Evolutionary conservation across 1,139 yeast species (phyloP).

Genomic region (Waltiozyma sp.): DNA sequence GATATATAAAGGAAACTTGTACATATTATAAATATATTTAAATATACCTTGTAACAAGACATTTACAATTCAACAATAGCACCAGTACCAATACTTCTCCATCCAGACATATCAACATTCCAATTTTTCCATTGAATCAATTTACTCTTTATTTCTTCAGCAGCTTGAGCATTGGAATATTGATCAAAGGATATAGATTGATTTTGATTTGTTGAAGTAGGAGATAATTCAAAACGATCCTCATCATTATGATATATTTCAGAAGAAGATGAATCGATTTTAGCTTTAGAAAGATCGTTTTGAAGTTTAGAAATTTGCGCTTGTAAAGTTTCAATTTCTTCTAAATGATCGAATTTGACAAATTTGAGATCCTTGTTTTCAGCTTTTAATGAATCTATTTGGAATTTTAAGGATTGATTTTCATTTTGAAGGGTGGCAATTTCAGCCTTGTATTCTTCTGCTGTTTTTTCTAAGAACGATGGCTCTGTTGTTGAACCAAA

Average conservation of each 20-base stretch:
- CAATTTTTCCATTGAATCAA: slow-evolving; percentile 67
- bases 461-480: slow-evolving; percentile 11
- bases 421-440: slow-evolving; percentile 19
- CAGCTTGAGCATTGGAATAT: slow-evolving; percentile 8
- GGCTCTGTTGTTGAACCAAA: not conserved
- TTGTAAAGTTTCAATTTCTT: slow-evolving; percentile 28
- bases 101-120: slow-evolving; percentile 76
- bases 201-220: slow-evolving; percentile 15
- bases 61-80: slow-evolving; percentile 38
- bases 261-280: slow-evolving; percentile 12
- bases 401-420: slow-evolving; percentile 17
- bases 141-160: slow-evolving; percentile 20
- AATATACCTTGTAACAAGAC: not conserved
- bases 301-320: slow-evolving; percentile 13
- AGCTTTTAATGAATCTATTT: slow-evolving; percentile 17
- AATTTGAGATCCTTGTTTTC: slow-evolving; percentile 27
- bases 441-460: slow-evolving; percentile 17
- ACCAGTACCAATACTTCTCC: slow-evolving; percentile 63
- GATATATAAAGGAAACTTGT: slow-evolving; percentile 4
- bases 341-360: slow-evolving; percentile 36
- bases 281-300: slow-evolving; percentile 11
- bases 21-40: slow-evolving; percentile 1
- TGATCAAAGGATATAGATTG: slow-evolving; percentile 8
- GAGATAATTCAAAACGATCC: slow-evolving; percentile 13
- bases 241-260: slow-evolving; percentile 9